These are phyloP conservation scores for Trametes elegans DNA, from an alignment of 768 basidiomycete genomes.

Conservation along the genomic window DNA sequence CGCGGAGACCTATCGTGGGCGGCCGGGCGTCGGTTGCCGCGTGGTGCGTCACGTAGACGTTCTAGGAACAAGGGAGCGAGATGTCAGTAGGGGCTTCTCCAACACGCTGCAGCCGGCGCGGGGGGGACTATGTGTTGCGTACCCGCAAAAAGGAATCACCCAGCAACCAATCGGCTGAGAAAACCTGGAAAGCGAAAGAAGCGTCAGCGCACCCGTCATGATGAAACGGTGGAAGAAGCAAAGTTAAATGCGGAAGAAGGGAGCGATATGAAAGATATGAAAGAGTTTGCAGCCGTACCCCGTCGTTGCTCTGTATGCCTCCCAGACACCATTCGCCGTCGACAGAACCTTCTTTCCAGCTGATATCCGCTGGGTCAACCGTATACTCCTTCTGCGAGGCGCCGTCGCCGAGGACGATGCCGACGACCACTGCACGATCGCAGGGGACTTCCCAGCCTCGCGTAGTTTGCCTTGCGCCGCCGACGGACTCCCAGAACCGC, in stretches of 20 bases:
- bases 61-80: conserved; percentile 33
- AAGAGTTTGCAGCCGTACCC: conserved; percentile 30
- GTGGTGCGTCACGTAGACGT: conserved; percentile 53
- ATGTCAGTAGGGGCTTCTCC: conserved; percentile 15
- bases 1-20: conserved; percentile 46
- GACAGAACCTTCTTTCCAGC: conserved; percentile 43
- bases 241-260: background rate
- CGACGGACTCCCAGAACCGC: conserved; percentile 49
- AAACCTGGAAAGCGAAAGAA: conserved; percentile 33
- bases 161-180: conserved; percentile 59
- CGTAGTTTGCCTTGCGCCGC: conserved; percentile 39
- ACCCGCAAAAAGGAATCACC: conserved; percentile 60
- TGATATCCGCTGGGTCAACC: conserved; percentile 52
- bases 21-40: conserved; percentile 37
- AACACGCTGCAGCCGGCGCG: conserved; percentile 4
- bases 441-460: conserved; percentile 52
- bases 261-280: background rate
- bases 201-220: conserved; percentile 7
- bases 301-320: conserved; percentile 53
- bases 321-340: conserved; percentile 53
- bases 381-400: conserved; percentile 36
- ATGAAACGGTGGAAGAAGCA: conserved; percentile 2
- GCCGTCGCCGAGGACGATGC: conserved; percentile 43
- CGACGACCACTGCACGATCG: conserved; percentile 44
- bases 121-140: conserved; percentile 18